A percentile compares a stretch with the other conserved stretches of the same genome.
phyloP scores from a whole-genome alignment of 192 early-diverging fungal genomes.

The Linderina pennispora region DNA sequence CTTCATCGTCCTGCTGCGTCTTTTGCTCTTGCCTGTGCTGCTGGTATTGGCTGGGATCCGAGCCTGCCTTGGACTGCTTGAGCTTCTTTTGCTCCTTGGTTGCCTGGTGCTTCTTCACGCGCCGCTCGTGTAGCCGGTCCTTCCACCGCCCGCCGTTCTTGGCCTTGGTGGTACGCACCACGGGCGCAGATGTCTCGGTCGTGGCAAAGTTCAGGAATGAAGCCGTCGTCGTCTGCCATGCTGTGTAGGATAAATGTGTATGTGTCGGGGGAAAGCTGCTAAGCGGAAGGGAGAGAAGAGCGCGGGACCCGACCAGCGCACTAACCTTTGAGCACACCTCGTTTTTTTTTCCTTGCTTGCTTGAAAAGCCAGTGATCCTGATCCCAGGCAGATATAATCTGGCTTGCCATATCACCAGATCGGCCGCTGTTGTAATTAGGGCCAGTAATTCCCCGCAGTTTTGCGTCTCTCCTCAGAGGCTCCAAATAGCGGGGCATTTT shows the following conservation, averaged over 20 bases:
- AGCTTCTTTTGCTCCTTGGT: constrained; percentile 15
- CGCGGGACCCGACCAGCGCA: too few species aligned
- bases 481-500: too few species aligned
- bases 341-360: too few species aligned
- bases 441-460: too few species aligned
- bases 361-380: too few species aligned
- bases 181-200: constrained; percentile 7
- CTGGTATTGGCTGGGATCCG: constrained; percentile 1
- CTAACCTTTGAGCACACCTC: too few species aligned
- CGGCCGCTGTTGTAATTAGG: background rate
- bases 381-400: background rate
- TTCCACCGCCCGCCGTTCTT: constrained; percentile 44
- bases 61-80: constrained; percentile 4
- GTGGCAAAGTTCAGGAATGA: constrained; percentile 61
- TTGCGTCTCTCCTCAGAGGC: too few species aligned
- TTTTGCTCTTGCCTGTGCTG: background rate
- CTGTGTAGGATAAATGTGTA: constrained; percentile 3
- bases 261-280: too few species aligned
- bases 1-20: constrained; percentile 32
- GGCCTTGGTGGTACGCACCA: constrained; percentile 10
- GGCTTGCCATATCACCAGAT: background rate
- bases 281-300: background rate
- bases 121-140: constrained; percentile 38
- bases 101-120: constrained; percentile 17
- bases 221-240: constrained; percentile 63